Evolutionary conservation across 345 rosid species (phyloP).

Genomic region (Clausena lansium): DNA sequence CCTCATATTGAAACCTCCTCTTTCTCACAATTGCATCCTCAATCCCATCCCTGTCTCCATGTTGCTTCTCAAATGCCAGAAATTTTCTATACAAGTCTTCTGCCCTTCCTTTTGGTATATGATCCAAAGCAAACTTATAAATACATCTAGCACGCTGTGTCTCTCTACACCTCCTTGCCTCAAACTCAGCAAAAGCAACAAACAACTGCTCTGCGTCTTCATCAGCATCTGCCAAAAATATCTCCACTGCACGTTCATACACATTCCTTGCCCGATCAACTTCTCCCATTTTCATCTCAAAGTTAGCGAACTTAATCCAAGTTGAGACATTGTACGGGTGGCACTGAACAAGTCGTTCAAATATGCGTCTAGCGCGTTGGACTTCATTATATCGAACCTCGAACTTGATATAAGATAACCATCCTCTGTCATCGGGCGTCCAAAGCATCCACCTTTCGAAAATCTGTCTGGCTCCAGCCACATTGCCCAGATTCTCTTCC

Average conservation of each 20-base stretch:
- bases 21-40: slow-evolving; percentile 92
- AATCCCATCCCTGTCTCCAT: slow-evolving; percentile 80
- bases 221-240: slow-evolving; percentile 51
- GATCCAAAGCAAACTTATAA: slow-evolving; percentile 82
- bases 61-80: slow-evolving; percentile 79
- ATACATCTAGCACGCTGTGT: slow-evolving; percentile 69
- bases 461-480: slow-evolving; percentile 74
- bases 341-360: slow-evolving; percentile 63
- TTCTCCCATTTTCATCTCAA: slow-evolving; percentile 86
- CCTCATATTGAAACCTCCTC: slow-evolving; percentile 88
- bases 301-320: slow-evolving; percentile 75
- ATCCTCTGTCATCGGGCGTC: slow-evolving; percentile 81
- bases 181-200: slow-evolving; percentile 86
- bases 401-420: slow-evolving; percentile 75
- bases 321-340: slow-evolving; percentile 64
- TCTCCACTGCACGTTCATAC: slow-evolving; percentile 79
- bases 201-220: slow-evolving; percentile 80
- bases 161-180: slow-evolving; percentile 76
- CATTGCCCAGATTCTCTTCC: slow-evolving; percentile 83
- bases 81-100: slow-evolving; percentile 78
- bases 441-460: slow-evolving; percentile 88
- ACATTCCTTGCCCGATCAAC: slow-evolving; percentile 54
- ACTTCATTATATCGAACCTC: slow-evolving; percentile 73
- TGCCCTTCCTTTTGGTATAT: slow-evolving; percentile 80
- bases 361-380: slow-evolving; percentile 61